Base-by-base conservation (phyloP, 2,329 filamentous ascomycete species). In the Microascus cirrosus region DNA sequence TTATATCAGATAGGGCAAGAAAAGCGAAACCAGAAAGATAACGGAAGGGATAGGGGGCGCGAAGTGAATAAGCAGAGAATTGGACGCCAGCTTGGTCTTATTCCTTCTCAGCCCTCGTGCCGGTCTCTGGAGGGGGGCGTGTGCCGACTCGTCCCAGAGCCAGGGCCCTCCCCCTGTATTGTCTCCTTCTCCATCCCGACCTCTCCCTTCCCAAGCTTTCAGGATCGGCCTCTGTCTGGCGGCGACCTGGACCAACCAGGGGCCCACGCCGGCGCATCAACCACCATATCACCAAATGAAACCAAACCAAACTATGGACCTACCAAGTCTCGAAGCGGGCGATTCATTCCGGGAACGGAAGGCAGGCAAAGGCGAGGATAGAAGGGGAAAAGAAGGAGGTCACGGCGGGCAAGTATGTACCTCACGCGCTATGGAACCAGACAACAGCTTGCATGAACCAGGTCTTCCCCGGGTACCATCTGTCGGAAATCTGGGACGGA, bases 221-320 rank as follows among this genome's bases (percentile, higher is more conserved):
- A 22, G 45, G 45, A 22, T 22, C 20, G 45, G 45, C 20, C 45
- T 50, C 12, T 50, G 45, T 28, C 32, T 57, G 48, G 55, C 53
- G 55, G 48, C 55, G 28, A 57, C 55, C 53, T 42, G 55, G 48
- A 53, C 55, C 55, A 57, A 57, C 55, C 55, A 57, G 55, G 45
- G 50, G 32, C 15, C 12, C 48, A 42, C 13, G 45, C 11, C 11
- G 22, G 45, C 48, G 55, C 48, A 57, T 57, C 55, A 57, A 53
- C 55, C 55, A 42, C 24, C 55, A 57, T 52, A 42, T 52, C 55
- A 53, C 55, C 55, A 52, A 57, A 57, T 53, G 28, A 57, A 53
- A 57, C 55, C 48, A 57, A 53, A 57, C 48, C 55, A 57, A 57
- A 57, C 55, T 53, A 57, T 36, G 55, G 55, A 18, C 55, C 55